Evolutionary conservation across 352 stramenopile genomes (phyloP).

Genomic region (Pilasporangium apinafurcum): DNA sequence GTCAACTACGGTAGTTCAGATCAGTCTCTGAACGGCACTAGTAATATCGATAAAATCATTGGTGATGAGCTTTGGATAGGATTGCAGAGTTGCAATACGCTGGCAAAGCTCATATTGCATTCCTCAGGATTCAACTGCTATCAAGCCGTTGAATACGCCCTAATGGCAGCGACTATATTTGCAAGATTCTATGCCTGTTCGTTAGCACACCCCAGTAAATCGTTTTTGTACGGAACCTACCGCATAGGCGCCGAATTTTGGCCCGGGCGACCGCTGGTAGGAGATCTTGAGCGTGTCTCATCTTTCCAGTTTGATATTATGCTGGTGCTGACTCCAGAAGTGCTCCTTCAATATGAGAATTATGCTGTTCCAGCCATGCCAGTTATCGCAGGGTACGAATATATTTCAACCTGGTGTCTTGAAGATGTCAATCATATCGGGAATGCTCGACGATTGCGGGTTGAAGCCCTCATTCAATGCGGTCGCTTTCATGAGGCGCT

Average conservation of each 20-base stretch:
- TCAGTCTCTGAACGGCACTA: constrained; percentile 6
- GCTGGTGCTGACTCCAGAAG: constrained; percentile 35
- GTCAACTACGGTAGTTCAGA: constrained; percentile 14
- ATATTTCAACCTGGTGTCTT: constrained; percentile 29
- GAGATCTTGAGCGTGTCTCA: constrained; percentile 31
- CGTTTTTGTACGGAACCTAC: constrained; percentile 59
- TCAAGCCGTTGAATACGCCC: constrained; percentile 44
- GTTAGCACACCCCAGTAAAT: constrained; percentile 46
- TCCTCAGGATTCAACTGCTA: constrained; percentile 21
- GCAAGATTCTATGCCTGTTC: constrained; percentile 51
- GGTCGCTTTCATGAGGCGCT: constrained; percentile 51
- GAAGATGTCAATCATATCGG: constrained; percentile 37
- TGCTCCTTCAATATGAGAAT: constrained; percentile 47
- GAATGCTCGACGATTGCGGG: constrained; percentile 42
- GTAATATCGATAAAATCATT: constrained; percentile 21
- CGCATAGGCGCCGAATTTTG: constrained; percentile 43
- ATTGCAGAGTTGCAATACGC: constrained; percentile 38
- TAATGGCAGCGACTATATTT: constrained; percentile 59
- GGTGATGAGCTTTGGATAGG: constrained; percentile 51
- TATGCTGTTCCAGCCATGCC: constrained; percentile 45
- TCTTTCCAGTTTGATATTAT: constrained; percentile 25
- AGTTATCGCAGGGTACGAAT: constrained; percentile 48
- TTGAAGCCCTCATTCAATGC: constrained; percentile 41
- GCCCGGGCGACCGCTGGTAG: constrained; percentile 42
- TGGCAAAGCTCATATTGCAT: constrained; percentile 56